These are phyloP conservation scores for Myriosclerotinia curreyana DNA, from an alignment of 2,329 filamentous ascomycete genomes.

Conservation along the genomic window DNA sequence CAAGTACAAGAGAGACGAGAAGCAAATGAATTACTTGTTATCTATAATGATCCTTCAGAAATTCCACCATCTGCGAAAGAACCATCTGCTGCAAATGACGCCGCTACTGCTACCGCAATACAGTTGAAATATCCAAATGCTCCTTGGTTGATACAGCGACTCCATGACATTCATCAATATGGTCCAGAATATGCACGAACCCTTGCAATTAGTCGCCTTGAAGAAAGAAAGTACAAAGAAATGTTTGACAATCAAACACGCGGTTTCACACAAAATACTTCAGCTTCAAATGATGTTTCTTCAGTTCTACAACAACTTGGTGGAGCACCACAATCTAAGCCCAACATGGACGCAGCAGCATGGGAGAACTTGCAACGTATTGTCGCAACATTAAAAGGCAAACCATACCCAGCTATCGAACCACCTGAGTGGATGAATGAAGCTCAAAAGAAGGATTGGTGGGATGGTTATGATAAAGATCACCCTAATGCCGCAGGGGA, in stretches of 20 bases:
- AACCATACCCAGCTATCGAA: constrained; percentile 50
- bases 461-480: constrained; percentile 46
- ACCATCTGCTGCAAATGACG: constrained; percentile 27
- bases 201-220: constrained; percentile 24
- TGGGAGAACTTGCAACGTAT: constrained; percentile 31
- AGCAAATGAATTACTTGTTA: constrained; percentile 56
- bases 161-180: constrained; percentile 36
- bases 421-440: constrained; percentile 54
- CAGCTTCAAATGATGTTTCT: constrained; percentile 23
- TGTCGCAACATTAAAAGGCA: constrained; percentile 44
- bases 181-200: constrained; percentile 34
- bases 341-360: constrained; percentile 27
- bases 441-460: constrained; percentile 51
- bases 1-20: constrained; percentile 56
- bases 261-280: constrained; percentile 11
- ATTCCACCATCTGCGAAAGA: constrained; percentile 40
- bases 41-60: constrained; percentile 39
- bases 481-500: constrained; percentile 40
- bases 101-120: constrained; percentile 22
- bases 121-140: constrained; percentile 32
- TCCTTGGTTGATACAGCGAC: constrained; percentile 35
- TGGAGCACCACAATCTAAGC: constrained; percentile 13
- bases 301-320: constrained; percentile 28
- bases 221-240: constrained; percentile 27
- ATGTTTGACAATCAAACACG: constrained; percentile 21